Evolutionary conservation across 805 yeast genomes (phyloP).

Genomic region (Starmerella powellii): DNA sequence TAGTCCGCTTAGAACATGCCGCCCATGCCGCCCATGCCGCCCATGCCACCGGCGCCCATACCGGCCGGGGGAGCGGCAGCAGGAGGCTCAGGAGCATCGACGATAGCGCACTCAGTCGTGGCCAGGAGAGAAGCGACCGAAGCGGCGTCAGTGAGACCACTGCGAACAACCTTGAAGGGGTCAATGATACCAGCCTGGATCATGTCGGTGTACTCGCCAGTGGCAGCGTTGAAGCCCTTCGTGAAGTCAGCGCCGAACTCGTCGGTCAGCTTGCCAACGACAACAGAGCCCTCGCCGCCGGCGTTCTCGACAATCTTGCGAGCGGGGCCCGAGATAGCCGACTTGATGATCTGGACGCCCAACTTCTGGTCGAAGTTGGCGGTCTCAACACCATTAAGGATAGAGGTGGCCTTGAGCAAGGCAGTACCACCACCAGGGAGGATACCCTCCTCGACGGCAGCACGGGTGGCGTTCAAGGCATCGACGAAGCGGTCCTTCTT

Average conservation of each 20-base stretch:
- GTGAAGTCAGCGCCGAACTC: constrained; percentile 59
- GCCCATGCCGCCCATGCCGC: constrained; percentile 31
- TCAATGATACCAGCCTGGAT: constrained; percentile 94
- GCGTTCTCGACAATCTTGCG: constrained; percentile 92
- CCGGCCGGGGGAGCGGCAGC: constrained; percentile 48
- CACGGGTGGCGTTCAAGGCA: constrained; percentile 96
- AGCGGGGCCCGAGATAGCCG: constrained; percentile 92
- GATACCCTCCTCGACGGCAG: constrained; percentile 97
- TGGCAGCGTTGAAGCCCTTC: constrained; percentile 82
- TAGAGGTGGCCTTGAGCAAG: constrained; percentile 74
- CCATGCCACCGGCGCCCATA: constrained; percentile 45
- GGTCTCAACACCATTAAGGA: constrained; percentile 57
- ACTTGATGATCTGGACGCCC: constrained; percentile 85
- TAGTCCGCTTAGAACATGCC: too few relatives aligned
- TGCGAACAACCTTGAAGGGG: constrained; percentile 95
- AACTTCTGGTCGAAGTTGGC: constrained; percentile 91
- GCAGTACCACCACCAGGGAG: constrained; percentile 99
- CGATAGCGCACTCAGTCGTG: constrained; percentile 96
- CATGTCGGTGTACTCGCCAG: constrained; percentile 92
- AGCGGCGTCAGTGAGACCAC: constrained; percentile 89
- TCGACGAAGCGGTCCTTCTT: constrained; percentile 99
- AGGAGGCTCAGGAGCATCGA: constrained; percentile 76
- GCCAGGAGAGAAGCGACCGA: constrained; percentile 97
- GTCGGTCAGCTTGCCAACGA: constrained; percentile 71
- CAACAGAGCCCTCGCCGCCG: constrained; percentile 94